Conservation (phyloP, 2,329 filamentous ascomycete genomes). For the Leptographium galeiforme region DNA sequence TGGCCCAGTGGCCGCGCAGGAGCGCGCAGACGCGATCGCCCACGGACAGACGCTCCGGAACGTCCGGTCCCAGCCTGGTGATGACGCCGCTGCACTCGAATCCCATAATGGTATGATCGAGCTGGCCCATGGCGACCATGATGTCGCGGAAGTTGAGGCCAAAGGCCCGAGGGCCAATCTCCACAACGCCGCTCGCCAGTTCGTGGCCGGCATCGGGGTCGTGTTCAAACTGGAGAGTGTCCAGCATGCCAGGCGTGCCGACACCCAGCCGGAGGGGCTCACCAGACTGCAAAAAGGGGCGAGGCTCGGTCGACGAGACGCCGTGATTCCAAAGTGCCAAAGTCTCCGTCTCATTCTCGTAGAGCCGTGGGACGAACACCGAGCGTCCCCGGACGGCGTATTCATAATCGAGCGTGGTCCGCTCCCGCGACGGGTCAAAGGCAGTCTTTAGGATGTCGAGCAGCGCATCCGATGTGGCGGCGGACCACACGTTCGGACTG, state of each 20-base stretch:
- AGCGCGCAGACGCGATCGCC: slow-evolving; percentile 19
- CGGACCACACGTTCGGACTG: neutral
- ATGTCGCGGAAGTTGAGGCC: slow-evolving; percentile 24
- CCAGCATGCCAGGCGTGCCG: slow-evolving; percentile 13
- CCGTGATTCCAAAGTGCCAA: slow-evolving; percentile 13
- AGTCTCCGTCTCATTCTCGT: slow-evolving; percentile 22
- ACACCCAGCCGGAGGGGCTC: slow-evolving; percentile 8
- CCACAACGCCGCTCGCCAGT: slow-evolving; percentile 10
- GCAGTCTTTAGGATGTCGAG: slow-evolving; percentile 9
- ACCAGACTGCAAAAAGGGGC: slow-evolving; percentile 3
- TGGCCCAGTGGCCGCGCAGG: neutral
- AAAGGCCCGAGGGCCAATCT: slow-evolving; percentile 17
- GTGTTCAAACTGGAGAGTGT: slow-evolving; percentile 15
- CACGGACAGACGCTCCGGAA: slow-evolving; percentile 10
- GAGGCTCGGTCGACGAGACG: neutral
- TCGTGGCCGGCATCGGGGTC: slow-evolving; percentile 6
- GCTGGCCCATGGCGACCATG: slow-evolving; percentile 16
- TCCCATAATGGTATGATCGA: slow-evolving; percentile 11
- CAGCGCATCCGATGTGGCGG: slow-evolving; percentile 1
- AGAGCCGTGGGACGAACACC: slow-evolving; percentile 8
- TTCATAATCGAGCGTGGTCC: neutral
- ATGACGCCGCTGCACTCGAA: slow-evolving; percentile 17
- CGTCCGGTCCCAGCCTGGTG: slow-evolving; percentile 9
- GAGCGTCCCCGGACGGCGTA: neutral
- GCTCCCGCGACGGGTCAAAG: neutral